Conservation (phyloP, 805 yeast genomes). For the Candida khao-thaluensis region DNA sequence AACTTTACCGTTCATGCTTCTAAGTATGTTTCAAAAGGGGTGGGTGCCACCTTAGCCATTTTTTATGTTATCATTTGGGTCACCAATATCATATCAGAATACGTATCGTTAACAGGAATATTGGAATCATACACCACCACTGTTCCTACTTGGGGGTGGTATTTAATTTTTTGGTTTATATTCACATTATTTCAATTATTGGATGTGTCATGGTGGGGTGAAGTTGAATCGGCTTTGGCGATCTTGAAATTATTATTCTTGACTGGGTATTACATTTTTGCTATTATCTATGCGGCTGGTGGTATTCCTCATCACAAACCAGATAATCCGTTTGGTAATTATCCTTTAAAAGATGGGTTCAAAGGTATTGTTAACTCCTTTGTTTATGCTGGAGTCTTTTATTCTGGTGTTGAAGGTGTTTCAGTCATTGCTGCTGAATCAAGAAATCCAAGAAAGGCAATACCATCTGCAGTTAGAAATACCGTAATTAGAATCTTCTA, state of each 20-base stretch:
- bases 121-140: constrained; percentile 43
- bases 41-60: constrained; percentile 41
- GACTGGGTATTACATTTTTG: constrained; percentile 20
- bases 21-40: constrained; percentile 35
- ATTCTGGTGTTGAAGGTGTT: constrained; percentile 32
- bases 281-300: constrained; percentile 25
- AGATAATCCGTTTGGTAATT: constrained; percentile 24
- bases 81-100: constrained; percentile 37
- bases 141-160: constrained; percentile 46
- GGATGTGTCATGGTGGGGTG: constrained; percentile 37
- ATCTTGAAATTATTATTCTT: constrained; percentile 23
- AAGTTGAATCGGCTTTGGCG: constrained; percentile 27
- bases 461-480: constrained; percentile 29
- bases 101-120: constrained; percentile 46
- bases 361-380: constrained; percentile 42
- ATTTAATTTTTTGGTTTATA: constrained; percentile 38
- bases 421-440: constrained; percentile 31
- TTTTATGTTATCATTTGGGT: constrained; percentile 45
- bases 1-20: constrained; percentile 46
- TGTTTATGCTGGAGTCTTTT: constrained; percentile 43
- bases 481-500: constrained; percentile 29
- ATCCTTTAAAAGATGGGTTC: constrained; percentile 33
- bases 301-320: constrained; percentile 24
- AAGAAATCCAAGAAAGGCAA: constrained; percentile 30
- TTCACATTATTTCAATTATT: constrained; percentile 36